Base-by-base conservation (phyloP, 441 rosid species). In the Jatropha podagrica region DNA sequence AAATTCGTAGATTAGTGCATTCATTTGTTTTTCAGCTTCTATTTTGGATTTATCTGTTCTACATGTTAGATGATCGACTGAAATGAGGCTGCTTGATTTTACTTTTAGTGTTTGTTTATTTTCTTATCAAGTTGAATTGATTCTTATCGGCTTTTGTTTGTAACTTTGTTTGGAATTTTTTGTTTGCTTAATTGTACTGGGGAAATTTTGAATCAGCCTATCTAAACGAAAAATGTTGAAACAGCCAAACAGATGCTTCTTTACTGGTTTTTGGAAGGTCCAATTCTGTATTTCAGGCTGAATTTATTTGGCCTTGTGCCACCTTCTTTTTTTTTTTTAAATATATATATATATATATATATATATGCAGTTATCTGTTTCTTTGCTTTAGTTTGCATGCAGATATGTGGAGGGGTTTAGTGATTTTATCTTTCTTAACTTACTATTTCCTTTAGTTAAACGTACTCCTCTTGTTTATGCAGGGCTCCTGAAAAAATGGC, bases 401-500 rank as follows among this genome's bases (percentile, higher is more conserved):
- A n/a, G n/a, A 11, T 5, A 41, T 6, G 17, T n/a, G 38, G 8
- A 20, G 2, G 20, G n/a, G 11, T 1, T 27, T 46, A 1, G 17
- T 15, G 32, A 40, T 38, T 51, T 48, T 65, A 8, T 42, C 0
- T 4, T 58, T 20, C 32, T 63, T 37, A n/a, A 61, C 5, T 9
- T 14, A 12, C 0, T 13, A 59, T 13, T 59, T 41, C 15, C 46
- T 59, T 20, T 7, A 17, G 62, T 10, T 56, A 26, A 73, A 17
- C n/a, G 8, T 42, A 15, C 26, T 72, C 32, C 2, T 51, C 38
- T 37, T 77, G 23, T 76, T 46, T 60, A 69, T 32, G 5, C 69
- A 83, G 83, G 46, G 81, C 37, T 64, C 11, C 15, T 26, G 66
- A 38, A 78, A n/a, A 54, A 78, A 94, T 92, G 96, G 91, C 91